Evolutionary conservation across 257 asterid species (phyloP).

Genomic region (Prunella vulgaris): DNA sequence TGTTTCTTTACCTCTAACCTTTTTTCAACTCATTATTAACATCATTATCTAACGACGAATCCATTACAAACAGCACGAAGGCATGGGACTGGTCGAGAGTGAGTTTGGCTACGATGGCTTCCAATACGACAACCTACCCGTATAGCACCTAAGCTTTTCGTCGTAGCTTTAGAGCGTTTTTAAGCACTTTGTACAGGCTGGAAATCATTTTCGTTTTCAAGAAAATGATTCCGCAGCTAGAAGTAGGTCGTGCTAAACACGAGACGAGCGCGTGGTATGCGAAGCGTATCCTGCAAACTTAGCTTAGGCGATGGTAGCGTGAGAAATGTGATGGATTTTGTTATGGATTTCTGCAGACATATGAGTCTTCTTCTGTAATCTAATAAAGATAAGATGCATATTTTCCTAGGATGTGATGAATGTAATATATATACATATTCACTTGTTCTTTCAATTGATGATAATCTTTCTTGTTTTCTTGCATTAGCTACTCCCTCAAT

Average conservation of each 20-base stretch:
- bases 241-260: slow-evolving; percentile 19
- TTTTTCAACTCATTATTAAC: too few relatives aligned
- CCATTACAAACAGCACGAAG: slow-evolving; percentile 45
- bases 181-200: slow-evolving; percentile 23
- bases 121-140: slow-evolving; percentile 65
- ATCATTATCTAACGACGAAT: neutral
- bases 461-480: slow-evolving; percentile 13
- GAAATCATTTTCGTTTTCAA: neutral
- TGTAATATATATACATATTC: slow-evolving; percentile 25
- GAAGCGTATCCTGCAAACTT: slow-evolving; percentile 34
- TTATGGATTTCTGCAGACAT: slow-evolving; percentile 19
- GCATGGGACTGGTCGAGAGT: slow-evolving; percentile 47
- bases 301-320: slow-evolving; percentile 36
- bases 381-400: slow-evolving; percentile 20
- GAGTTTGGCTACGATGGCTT: slow-evolving; percentile 69
- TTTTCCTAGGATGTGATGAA: slow-evolving; percentile 18
- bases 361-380: slow-evolving; percentile 19
- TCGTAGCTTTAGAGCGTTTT: slow-evolving; percentile 17
- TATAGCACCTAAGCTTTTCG: slow-evolving; percentile 23
- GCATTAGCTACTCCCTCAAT: too few relatives aligned
- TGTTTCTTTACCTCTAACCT: slow-evolving; percentile 11
- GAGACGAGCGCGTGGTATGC: slow-evolving; percentile 35
- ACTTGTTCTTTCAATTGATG: slow-evolving; percentile 19
- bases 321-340: neutral
- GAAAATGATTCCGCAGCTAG: slow-evolving; percentile 7